Percentiles rank a stretch among this genome's conserved stretches.
These are phyloP conservation scores for Eucommia ulmoides DNA, from an alignment of 257 asterid genomes.

Conservation along the genomic window DNA sequence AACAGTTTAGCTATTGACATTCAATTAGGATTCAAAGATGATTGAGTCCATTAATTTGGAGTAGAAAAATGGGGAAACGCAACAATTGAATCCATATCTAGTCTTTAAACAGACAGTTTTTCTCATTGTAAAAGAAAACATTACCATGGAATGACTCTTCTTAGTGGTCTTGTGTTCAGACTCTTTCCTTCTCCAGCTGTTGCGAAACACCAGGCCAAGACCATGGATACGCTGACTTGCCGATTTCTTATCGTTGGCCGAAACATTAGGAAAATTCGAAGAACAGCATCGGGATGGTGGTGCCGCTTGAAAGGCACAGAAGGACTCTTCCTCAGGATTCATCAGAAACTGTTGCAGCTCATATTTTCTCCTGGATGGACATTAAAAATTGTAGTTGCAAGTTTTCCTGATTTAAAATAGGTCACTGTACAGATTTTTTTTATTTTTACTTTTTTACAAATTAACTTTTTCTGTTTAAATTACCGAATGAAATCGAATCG, in stretches of 20 bases:
- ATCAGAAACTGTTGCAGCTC: slow-evolving; percentile 64
- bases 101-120: too few relatives aligned
- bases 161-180: slow-evolving; percentile 37
- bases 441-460: neutral
- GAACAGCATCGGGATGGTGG: slow-evolving; percentile 26
- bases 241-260: slow-evolving; percentile 33
- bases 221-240: slow-evolving; percentile 41
- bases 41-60: too few relatives aligned
- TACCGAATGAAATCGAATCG: slow-evolving; percentile 88
- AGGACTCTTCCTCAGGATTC: slow-evolving; percentile 20
- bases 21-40: too few relatives aligned
- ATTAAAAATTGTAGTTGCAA: neutral
- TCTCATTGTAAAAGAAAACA: slow-evolving; percentile 10
- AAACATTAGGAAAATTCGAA: slow-evolving; percentile 19
- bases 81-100: too few relatives aligned
- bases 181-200: slow-evolving; percentile 62
- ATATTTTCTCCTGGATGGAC: slow-evolving; percentile 63
- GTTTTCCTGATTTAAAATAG: slow-evolving; percentile 15
- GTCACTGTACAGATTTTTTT: neutral
- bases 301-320: slow-evolving; percentile 38
- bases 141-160: slow-evolving; percentile 63
- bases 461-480: neutral
- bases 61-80: too few relatives aligned
- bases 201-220: slow-evolving; percentile 61
- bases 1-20: too few relatives aligned